Evolutionary conservation across 345 rosid genomes (phyloP).

Genomic region (Sisymbrium altissimum): DNA sequence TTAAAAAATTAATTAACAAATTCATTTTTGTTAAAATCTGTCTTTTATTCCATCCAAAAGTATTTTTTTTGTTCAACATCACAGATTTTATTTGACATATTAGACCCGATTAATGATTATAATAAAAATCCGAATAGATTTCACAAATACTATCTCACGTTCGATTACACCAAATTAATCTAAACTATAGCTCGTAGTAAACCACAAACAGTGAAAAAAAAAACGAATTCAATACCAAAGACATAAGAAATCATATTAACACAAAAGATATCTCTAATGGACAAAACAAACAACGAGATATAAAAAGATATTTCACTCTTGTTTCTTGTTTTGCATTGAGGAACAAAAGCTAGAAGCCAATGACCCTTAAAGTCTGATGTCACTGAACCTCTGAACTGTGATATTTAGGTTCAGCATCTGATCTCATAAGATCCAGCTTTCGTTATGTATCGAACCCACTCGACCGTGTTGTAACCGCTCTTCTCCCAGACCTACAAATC

Average conservation of each 20-base stretch:
- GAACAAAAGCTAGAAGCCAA: conserved; percentile 24
- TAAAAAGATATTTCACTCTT: conserved; percentile 6
- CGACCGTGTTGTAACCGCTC: conserved; percentile 97
- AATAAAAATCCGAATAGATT: background rate
- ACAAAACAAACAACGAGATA: conserved; percentile 12
- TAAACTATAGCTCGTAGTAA: conserved; percentile 12
- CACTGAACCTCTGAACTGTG: conserved; percentile 14
- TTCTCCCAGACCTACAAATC: conserved; percentile 92
- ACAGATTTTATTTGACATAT: background rate
- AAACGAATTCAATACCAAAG: conserved; percentile 9
- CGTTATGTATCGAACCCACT: conserved; percentile 96
- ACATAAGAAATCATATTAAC: conserved; percentile 29
- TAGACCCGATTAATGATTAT: background rate
- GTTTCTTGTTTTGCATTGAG: background rate
- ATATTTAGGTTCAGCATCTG: conserved; percentile 56
- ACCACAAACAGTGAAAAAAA: background rate
- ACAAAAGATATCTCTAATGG: conserved; percentile 15
- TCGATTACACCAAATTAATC: conserved; percentile 11
- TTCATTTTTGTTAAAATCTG: too few species aligned
- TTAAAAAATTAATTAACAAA: too few species aligned
- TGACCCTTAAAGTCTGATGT: background rate
- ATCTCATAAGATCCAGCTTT: conserved; percentile 98
- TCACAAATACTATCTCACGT: conserved; percentile 13
- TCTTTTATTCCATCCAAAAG: too few species aligned
- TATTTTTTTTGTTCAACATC: background rate